A percentile compares a stretch with the other conserved stretches of the same genome.
phyloP scores from a whole-genome alignment of 2,329 filamentous ascomycete genomes.

The Neofusicoccum parvum region DNA sequence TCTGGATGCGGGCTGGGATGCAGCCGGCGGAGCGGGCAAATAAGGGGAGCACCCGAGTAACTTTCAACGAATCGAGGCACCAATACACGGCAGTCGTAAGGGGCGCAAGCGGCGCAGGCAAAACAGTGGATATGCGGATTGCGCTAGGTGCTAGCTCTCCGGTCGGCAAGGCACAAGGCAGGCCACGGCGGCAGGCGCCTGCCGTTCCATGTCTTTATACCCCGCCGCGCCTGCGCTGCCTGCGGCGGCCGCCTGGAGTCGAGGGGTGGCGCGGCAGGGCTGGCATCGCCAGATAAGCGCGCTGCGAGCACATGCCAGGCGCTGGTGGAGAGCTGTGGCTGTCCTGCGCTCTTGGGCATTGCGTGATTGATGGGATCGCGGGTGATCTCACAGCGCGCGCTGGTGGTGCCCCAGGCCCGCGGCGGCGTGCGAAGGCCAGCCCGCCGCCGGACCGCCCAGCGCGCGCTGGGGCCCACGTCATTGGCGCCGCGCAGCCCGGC shows the following conservation, averaged over 20 bases:
- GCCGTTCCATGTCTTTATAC: neutral
- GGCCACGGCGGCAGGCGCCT: neutral
- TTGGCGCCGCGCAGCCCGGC: neutral
- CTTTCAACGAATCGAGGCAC: neutral
- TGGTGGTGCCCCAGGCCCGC: neutral
- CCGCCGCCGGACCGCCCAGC: neutral
- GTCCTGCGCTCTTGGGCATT: neutral
- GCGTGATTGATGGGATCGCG: constrained; percentile 8
- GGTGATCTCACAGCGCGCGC: constrained; percentile 2
- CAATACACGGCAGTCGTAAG: neutral
- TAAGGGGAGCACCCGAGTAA: constrained; percentile 3
- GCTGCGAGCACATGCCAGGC: neutral
- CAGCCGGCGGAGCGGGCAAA: neutral
- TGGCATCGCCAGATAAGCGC: neutral
- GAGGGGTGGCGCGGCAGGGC: neutral
- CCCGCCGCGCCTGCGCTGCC: neutral
- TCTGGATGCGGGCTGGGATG: neutral
- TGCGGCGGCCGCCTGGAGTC: neutral
- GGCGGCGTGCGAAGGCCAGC: neutral
- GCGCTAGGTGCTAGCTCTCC: constrained; percentile 13
- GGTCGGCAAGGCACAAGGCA: constrained; percentile 9
- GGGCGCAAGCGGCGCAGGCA: constrained; percentile 13
- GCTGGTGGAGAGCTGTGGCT: constrained; percentile 9
- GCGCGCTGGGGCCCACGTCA: neutral
- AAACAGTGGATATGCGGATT: constrained; percentile 10